phyloP scores from a whole-genome alignment of 192 early-diverging fungal species.

The Coemansia guatemalensis region DNA sequence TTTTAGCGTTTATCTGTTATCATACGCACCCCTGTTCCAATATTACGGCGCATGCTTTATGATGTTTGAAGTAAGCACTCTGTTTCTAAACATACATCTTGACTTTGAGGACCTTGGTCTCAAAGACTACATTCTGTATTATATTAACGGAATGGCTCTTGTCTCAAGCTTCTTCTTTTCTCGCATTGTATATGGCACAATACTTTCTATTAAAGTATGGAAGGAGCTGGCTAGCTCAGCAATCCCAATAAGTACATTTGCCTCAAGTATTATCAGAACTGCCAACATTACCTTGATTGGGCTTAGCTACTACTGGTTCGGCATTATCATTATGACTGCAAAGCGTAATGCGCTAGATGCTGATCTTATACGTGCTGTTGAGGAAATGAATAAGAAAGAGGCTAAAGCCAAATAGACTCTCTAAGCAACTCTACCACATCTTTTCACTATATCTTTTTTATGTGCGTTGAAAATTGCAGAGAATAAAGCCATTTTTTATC shows the following conservation, averaged over 20 bases:
- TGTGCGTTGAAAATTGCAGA: background rate
- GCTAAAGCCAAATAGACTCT: background rate
- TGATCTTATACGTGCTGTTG: slow-evolving; percentile 39
- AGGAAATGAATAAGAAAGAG: slow-evolving; percentile 30
- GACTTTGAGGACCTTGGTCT: slow-evolving; percentile 72
- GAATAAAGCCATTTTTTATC: too few species aligned
- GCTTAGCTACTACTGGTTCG: slow-evolving; percentile 55
- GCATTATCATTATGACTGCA: slow-evolving; percentile 40
- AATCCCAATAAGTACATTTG: slow-evolving; percentile 29
- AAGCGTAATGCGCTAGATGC: slow-evolving; percentile 47
- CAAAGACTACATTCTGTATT: slow-evolving; percentile 72
- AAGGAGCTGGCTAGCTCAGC: slow-evolving; percentile 27
- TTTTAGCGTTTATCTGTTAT: slow-evolving; percentile 72
- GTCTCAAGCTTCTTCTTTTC: slow-evolving; percentile 75
- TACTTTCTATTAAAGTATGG: slow-evolving; percentile 64
- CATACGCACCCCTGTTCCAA: slow-evolving; percentile 71
- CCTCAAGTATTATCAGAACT: slow-evolving; percentile 19
- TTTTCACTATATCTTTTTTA: background rate
- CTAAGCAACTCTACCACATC: background rate
- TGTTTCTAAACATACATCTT: slow-evolving; percentile 90
- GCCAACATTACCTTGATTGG: slow-evolving; percentile 32
- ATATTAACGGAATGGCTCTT: slow-evolving; percentile 81
- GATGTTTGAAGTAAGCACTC: slow-evolving; percentile 87
- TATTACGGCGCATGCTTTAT: slow-evolving; percentile 89
- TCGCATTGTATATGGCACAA: slow-evolving; percentile 75